Evolutionary conservation across 331 rosid genomes (phyloP), one percentile per base, ranked within the genome.

Genomic region (Dryas integrifolia): DNA sequence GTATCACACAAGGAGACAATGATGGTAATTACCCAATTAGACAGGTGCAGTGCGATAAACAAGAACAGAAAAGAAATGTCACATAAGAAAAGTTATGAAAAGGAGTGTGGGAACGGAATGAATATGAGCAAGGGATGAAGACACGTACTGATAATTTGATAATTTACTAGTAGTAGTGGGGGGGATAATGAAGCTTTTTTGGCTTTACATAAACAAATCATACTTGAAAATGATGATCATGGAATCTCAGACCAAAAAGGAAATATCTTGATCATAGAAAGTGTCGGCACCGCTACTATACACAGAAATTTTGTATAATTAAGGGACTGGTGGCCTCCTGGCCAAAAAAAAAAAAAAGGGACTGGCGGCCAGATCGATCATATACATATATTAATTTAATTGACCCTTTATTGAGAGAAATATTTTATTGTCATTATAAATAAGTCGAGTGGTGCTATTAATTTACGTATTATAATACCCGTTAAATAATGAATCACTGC

Each of bases 201-300:
- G 58, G 76, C 83, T 79, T 79, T 68, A 67, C 45, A 46, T 35
- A 46, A 38, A 51, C 71, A 73, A 40, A 24, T 61, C 64, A 44
- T 51, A 21, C 63, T 55, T 45, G 26, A 51, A 70, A 61, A 59
- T 44, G 6, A 63, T 55, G 26, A 70, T 77, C 58, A 61, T 79
- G 61, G 72, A 41, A 45, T 7, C 12, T 30, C 35, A 30, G 35
- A 30, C 35, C 35, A 30, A 30, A 30, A 30, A 30, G 35, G 35
- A 30, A 30, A 30, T 21, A 30, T 30, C 3, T 30, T 30, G 35
- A 30, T 30, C 35, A 30, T 30, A 2, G 2, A 30, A 1, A 30
- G 35, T 30, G 35, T 30, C 35, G 35, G 35, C 3, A 30, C 35
- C 35, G 1, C 35, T 30, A 30, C 35, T 30, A 30, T 30, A 30